Percentiles rank a stretch among this genome's conserved stretches.
phyloP scores from a whole-genome alignment of 495 filamentous ascomycete species.

The Halenospora varia region DNA sequence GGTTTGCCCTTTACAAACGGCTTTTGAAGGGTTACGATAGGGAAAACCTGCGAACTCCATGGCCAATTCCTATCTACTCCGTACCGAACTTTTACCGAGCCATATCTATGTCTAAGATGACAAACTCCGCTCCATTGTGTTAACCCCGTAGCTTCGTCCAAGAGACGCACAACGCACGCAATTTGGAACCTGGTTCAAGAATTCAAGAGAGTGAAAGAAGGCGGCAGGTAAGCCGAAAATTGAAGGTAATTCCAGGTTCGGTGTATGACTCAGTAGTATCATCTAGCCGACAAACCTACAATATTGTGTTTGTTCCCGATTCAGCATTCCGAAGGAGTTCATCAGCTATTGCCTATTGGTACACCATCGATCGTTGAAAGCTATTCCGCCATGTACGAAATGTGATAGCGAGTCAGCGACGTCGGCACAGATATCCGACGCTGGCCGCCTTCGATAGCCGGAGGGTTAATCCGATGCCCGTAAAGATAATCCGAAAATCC shows the following conservation, averaged over 20 bases:
- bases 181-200: not conserved
- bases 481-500: not conserved
- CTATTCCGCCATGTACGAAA: not conserved
- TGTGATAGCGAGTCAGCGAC: not conserved
- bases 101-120: not conserved
- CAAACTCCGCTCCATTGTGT: too few relatives aligned
- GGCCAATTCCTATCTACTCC: not conserved
- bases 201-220: not conserved
- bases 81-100: not conserved
- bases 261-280: not conserved
- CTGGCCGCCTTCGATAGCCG: not conserved
- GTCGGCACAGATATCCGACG: not conserved
- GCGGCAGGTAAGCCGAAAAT: not conserved
- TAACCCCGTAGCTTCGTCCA: too few relatives aligned
- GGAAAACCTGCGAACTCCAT: not conserved
- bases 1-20: not conserved
- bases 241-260: not conserved
- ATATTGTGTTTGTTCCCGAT: not conserved
- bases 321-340: too few relatives aligned
- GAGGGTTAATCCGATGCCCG: not conserved
- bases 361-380: too few relatives aligned
- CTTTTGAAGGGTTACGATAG: not conserved
- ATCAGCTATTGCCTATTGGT: too few relatives aligned
- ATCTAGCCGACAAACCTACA: not conserved
- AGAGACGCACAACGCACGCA: too few relatives aligned